Conservation (phyloP, 208 protist species). For the Wallacemonas collosoma region DNA sequence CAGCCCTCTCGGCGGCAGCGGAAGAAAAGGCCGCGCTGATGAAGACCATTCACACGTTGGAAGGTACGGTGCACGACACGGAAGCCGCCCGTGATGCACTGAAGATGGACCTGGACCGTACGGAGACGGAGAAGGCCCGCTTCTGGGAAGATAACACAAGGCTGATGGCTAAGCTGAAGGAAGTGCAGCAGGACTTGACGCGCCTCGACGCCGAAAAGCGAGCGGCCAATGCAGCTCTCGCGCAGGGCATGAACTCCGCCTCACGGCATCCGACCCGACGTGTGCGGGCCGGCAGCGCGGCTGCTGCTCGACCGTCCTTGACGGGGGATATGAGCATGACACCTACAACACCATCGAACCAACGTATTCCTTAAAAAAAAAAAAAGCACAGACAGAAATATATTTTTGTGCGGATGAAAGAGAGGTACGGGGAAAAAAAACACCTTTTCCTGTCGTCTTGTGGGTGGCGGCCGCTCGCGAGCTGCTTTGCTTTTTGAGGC, state of each 20-base stretch:
- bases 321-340: constrained; percentile 23
- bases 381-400: neutral
- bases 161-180: constrained; percentile 57
- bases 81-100: constrained; percentile 27
- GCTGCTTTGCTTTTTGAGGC: neutral
- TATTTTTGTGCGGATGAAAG: neutral
- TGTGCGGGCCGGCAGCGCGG: neutral
- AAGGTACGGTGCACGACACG: constrained; percentile 22
- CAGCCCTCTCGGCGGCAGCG: constrained; percentile 20
- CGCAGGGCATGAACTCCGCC: constrained; percentile 47
- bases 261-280: neutral
- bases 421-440: too few relatives aligned
- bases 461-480: too few relatives aligned
- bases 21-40: constrained; percentile 26
- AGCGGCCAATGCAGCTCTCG: constrained; percentile 55
- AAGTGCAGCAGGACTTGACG: constrained; percentile 57
- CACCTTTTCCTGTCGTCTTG: too few relatives aligned
- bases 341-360: constrained; percentile 5
- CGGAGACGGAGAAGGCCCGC: constrained; percentile 37
- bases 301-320: constrained; percentile 1
- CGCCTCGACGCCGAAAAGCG: constrained; percentile 60
- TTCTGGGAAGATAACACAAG: constrained; percentile 60
- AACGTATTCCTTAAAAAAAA: constrained; percentile 1
- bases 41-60: constrained; percentile 16
- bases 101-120: constrained; percentile 17